Base-by-base conservation (phyloP, 768 basidiomycete genomes). In the Cubamyces sp. region DNA sequence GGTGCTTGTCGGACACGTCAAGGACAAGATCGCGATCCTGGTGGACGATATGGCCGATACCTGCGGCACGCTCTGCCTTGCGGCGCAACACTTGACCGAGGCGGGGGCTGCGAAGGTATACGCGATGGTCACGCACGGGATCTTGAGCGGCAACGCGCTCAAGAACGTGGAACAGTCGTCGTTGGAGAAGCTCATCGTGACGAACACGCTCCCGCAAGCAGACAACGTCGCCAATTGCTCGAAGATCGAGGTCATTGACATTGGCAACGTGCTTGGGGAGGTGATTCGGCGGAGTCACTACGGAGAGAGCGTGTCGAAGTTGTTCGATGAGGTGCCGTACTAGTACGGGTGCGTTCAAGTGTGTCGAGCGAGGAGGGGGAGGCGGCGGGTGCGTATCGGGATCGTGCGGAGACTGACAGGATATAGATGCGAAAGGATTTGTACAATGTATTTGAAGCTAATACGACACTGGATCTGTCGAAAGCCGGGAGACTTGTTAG, bases 1-100 rank as follows among this genome's bases (percentile, higher is more conserved):
- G 94, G 85, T 95, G 58, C 86, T 99, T 54, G 96, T 99, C 47
- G 97, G 97, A 1, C 88, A 94, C 70, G 95, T 96, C 64, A 87
- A 85, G 72, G 94, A 88, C 73, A 95, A 98, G 79, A 83, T 87
- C 45, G 97, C 96, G 56, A 95, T 99, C 60, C 81, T 99, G 28
- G 91, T 98, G 47, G 97, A 98, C 80, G 97, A 99, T 80, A 98
- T 99, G 94, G 94, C 94, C 30, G 94, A 96, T 75, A 96, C 94
- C 45, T 96, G 94, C 69, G 94, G 94, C 55, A 99, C 97, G 61
- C 84, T 99, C 63, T 89, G 91, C 67, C 82, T 98, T 57, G 97
- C 97, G 0, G 94, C 96, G 7, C 81, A 85, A 66, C 93, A 97
- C 65, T 82, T 99, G 58, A 79, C 87, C 34, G 94, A 97, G 68